Conservation (phyloP, 352 stramenopile species). For the Sclerospora graminicola region DNA sequence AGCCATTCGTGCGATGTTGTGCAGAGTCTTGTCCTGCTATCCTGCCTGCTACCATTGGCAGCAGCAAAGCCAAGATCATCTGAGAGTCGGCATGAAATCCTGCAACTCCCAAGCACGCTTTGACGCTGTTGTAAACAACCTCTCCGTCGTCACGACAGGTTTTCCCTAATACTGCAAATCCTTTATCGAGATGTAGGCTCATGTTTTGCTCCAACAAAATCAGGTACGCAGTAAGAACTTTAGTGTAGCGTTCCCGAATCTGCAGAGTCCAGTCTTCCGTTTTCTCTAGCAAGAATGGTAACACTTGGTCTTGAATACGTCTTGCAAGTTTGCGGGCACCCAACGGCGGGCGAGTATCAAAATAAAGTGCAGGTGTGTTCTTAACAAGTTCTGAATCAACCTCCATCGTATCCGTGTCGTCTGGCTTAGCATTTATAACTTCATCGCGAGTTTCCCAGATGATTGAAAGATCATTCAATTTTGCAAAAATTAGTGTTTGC, state of each 20-base stretch:
- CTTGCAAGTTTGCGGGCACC: conserved; percentile 37
- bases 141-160: conserved; percentile 72
- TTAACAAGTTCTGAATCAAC: conserved; percentile 17
- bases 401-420: conserved; percentile 28
- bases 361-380: conserved; percentile 30
- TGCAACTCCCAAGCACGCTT: conserved; percentile 47
- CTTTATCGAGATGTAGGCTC: conserved; percentile 61
- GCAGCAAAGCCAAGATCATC: conserved; percentile 61
- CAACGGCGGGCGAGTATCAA: conserved; percentile 31
- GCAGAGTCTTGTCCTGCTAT: conserved; percentile 65
- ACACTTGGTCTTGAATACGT: conserved; percentile 35
- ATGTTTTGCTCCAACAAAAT: conserved; percentile 56
- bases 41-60: conserved; percentile 60
- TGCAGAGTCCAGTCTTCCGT: conserved; percentile 74
- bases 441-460: conserved; percentile 34
- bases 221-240: conserved; percentile 56
- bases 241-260: conserved; percentile 61
- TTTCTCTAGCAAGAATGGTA: conserved; percentile 56
- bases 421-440: conserved; percentile 4
- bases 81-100: conserved; percentile 62
- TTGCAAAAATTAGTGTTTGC: conserved; percentile 21
- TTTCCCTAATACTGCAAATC: conserved; percentile 60
- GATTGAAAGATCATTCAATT: conserved; percentile 34
- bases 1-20: conserved; percentile 66
- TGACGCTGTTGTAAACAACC: conserved; percentile 46